Base-by-base conservation (phyloP, 2,329 filamentous ascomycete genomes). In the Nakataea oryzae region DNA sequence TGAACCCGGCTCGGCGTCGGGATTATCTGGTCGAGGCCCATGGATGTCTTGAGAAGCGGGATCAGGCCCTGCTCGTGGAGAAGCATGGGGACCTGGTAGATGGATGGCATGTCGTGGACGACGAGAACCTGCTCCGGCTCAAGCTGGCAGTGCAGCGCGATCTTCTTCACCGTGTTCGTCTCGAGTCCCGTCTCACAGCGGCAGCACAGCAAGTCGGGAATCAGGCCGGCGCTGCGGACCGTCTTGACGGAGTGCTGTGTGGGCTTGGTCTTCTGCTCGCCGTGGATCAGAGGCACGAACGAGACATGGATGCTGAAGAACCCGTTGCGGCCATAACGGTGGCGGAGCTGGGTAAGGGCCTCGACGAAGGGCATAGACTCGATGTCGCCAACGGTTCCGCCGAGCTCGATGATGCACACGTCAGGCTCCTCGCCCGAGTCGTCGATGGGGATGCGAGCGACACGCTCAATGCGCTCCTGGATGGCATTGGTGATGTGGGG, bases 71-170 rank as follows among this genome's bases (percentile, higher is more conserved):
- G 91, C 67, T 92, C 82, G 68, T 93, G 85, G 17, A 97, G 86
- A 28, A 97, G 88, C n/a, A 97, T 81, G 0, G 95, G 95, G 3
- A 97, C 93, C 67, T 96, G 93, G 76, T 99, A 99, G 61, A 90
- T 96, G 14, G 92, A 92, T 26, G 87, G 81, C 75, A 97, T 91
- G 73, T 97, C 89, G 68, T 89, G 88, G 13, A 99, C 93, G n/a
- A 86, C 89, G 65, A 97, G 80, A 56, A 97, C 91, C 72, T 97
- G 91, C 67, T 92, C 83, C 13, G 83, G 77, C 61, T 96, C 90
- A 58, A 97, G 88, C 71, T 96, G 91, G 74, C 93, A 97, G 76
- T 88, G 91, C 70, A 86, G 85, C 64, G 93, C 92, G 65, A 99
- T 91, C 78, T 99, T 97, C 65, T 88, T 82, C 59, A 93, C 86